Evolutionary conservation across 495 filamentous ascomycete genomes (phyloP), one percentile per base, ranked within the genome.

Genomic region (Lophiotrema nucula): DNA sequence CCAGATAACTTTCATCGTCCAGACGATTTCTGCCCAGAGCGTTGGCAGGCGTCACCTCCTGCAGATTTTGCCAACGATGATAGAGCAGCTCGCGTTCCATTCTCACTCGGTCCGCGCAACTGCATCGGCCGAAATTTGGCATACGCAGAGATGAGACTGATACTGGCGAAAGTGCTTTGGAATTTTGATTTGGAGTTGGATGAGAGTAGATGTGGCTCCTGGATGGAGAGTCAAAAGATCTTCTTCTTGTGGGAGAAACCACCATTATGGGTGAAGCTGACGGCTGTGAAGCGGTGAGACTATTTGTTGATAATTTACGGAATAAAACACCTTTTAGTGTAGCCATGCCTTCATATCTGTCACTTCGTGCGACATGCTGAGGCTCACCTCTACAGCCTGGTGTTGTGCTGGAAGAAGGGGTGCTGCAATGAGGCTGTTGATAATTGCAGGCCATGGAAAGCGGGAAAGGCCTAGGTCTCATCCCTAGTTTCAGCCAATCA

Each of bases 91-190:
- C 63, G 78, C 21, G 76, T 81, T 56, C 81, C 83, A 1, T 88
- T 87, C 51, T 73, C 74, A 24, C 23, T 78, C 24, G 84, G 85
- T 0, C 75, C 79, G 1, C 67, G 85, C 18, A 81, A 84, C 60
- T 87, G 84, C 53, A 70, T 86, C 28, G 84, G 83, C 24, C 28
- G 50, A 12, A 60, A 50, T 25, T 21, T 65, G 1, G 62, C 62
- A 12, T 53, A 53, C 37, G 57, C 62, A 2, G 62, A 65, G 35
- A 49, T 58, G 41, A 35, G 55, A 15, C 35, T 65, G 4, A 61
- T 65, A 3, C 37, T 65, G 16, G 58, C 57, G 1, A 52, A 46
- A 16, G 13, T 65, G 19, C 23, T 37, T 23, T 65, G 38, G 21
- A 57, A 57, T 21, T 61, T 65, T 46, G 62, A 65, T 47, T 3